A percentile compares a stretch with the other conserved stretches of the same genome.
Evolutionary conservation across 257 asterid genomes (phyloP).

Genomic region (Ehretia macrophylla): DNA sequence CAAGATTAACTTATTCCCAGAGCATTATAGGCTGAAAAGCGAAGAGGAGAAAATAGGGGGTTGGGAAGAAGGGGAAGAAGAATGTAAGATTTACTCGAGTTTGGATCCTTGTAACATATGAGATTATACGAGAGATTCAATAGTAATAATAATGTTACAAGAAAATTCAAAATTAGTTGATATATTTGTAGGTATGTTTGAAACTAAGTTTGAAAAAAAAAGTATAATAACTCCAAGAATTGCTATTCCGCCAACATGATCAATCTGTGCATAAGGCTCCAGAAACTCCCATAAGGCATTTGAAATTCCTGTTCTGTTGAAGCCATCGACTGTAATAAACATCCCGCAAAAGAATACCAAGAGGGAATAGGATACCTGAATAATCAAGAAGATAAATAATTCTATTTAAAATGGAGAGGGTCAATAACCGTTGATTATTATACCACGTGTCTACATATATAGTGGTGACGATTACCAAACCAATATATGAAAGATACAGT

Average conservation of each 20-base stretch:
- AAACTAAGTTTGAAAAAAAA: slow-evolving; percentile 78
- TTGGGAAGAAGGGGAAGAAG: too few relatives aligned
- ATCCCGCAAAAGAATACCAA: slow-evolving; percentile 92
- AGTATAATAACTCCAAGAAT: slow-evolving; percentile 67
- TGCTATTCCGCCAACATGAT: slow-evolving; percentile 50
- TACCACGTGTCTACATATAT: too few relatives aligned
- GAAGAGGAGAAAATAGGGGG: too few relatives aligned
- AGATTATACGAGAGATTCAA: too few relatives aligned
- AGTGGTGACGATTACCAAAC: too few relatives aligned
- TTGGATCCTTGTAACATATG: too few relatives aligned
- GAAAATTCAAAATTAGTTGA: not conserved
- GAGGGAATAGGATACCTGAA: slow-evolving; percentile 92
- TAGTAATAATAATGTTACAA: too few relatives aligned
- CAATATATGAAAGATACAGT: too few relatives aligned
- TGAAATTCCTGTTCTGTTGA: slow-evolving; percentile 81
- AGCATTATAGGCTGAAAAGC: too few relatives aligned
- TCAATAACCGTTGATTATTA: too few relatives aligned
- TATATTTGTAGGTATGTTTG: slow-evolving; percentile 92
- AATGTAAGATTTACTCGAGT: too few relatives aligned
- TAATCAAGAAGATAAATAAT: not conserved
- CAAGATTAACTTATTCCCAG: too few relatives aligned
- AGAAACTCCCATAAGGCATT: slow-evolving; percentile 70
- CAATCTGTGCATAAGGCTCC: slow-evolving; percentile 77
- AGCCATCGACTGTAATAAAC: slow-evolving; percentile 85
- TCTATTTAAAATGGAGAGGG: not conserved